Evolutionary conservation across 257 asterid genomes (phyloP), one percentile per base, ranked within the genome.

Genomic region (Mitragyna speciosa): DNA sequence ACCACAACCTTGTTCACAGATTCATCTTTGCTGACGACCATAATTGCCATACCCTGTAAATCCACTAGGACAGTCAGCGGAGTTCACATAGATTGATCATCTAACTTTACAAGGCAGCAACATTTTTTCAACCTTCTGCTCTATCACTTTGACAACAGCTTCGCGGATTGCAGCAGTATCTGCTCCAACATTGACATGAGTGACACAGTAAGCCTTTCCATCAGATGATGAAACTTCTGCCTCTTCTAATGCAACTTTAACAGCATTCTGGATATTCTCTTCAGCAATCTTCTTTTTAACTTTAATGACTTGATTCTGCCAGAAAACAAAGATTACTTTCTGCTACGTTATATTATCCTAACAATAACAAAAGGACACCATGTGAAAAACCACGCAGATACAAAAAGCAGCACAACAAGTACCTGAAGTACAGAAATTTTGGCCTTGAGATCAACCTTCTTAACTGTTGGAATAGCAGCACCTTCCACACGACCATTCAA

Each of bases 141-240:
- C 97, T 91, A 90, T 90, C 87, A 96, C 95, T 91, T 92, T 91
- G 79, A 96, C 91, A 81, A 92, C 98, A 76, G 99, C 98, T 87
- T 96, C 99, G n/a, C 99, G 96, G 54, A 96, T 87, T 81, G 99
- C 98, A 72, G 90, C n/a, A 69, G 97, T 91, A 89, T 96, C 98
- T 43, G 90, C 86, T 79, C 97, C 99, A 80, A 96, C 98, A 77
- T 88, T 85, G 49, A 92, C 95, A 79, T 78, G 89, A 69, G 88
- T 87, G 80, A 96, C 83, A 83, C 99, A 94, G 84, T 84, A 92
- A 79, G 91, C 76, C 85, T 91, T 94, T 76, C 99, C 99, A 76
- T 83, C 90, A 47, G 91, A 83, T 33, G 84, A 82, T 74, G 99
- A 97, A 66, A 63, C 85, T 84, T 92, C 98, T 58, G 99, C 98